Evolutionary conservation across 2,329 filamentous ascomycete species (phyloP), one percentile per base, ranked within the genome.

Genomic region (Apiospora phragmitis): DNA sequence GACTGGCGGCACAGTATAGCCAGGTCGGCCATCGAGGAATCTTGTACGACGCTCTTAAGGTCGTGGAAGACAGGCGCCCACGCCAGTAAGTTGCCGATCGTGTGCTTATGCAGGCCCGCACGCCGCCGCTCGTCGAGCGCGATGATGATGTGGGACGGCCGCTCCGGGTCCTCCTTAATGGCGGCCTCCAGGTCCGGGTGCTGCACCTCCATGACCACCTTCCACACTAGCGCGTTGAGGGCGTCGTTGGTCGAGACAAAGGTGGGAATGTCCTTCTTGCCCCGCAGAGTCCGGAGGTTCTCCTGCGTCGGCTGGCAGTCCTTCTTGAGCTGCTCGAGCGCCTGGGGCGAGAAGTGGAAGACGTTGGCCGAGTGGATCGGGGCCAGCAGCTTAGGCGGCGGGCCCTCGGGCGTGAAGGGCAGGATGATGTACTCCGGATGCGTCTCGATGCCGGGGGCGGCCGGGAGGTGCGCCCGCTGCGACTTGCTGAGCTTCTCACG

Each of bases 401-500:
- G 67, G 26, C 9, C 67, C 7, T 49, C 32, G 29, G 67, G 67
- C 4, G 24, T 41, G 43, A 38, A 49, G 21, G 67, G 67, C 67
- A 68, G 67, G 1, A 55, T 9, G 21, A 68, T n/a, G 45, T 68
- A 68, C 43, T 68, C 67, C 24, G 43, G 43, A 32, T 55, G 41
- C 8, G n/a, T 24, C 18, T 67, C 65, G 24, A 18, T n/a, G 35
- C 32, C 32, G 65, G 18, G 18, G 18, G 4, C 32, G 55, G 55
- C 32, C 4, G 32, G 8, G 29, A 21, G 32, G 67, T 49, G 43
- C 32, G 32, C 47, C 21, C 32, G 32, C n/a, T 38, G 32, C 29
- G 79, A 73, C 51, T 74, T 77, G 70, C 76, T 79, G 11, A 79
- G 70, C 59, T 74, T 9, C 45, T 41, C 35, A 32, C 67, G 45